phyloP scores from a whole-genome alignment of 2,329 filamentous ascomycete genomes.

The Neofusicoccum ribis region DNA sequence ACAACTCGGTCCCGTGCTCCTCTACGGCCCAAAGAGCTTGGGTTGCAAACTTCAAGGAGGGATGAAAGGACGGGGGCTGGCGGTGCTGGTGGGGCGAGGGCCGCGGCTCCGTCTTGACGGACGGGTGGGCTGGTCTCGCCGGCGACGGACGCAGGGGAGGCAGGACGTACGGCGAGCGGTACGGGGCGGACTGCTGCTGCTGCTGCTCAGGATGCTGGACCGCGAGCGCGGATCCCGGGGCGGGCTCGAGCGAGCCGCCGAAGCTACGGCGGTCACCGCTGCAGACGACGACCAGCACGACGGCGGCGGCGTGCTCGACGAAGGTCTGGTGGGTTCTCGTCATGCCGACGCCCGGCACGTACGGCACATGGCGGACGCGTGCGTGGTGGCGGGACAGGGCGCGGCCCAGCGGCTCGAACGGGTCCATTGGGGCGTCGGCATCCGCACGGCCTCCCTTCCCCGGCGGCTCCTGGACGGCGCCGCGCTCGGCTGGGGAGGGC shows the following conservation, averaged over 20 bases:
- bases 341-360: constrained; percentile 63
- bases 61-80: background rate
- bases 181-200: background rate
- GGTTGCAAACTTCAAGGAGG: background rate
- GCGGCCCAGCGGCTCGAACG: constrained; percentile 70
- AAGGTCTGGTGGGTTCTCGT: constrained; percentile 64
- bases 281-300: constrained; percentile 56
- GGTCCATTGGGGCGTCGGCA: constrained; percentile 53
- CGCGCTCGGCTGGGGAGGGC: constrained; percentile 23
- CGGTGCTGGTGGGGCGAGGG: background rate
- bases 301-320: constrained; percentile 58
- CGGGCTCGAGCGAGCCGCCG: background rate
- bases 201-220: background rate
- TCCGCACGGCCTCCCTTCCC: background rate
- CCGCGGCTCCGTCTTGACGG: background rate
- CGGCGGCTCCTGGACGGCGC: constrained; percentile 25
- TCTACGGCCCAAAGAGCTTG: background rate
- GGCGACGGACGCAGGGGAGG: background rate
- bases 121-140: background rate
- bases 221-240: background rate
- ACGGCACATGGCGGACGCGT: constrained; percentile 70
- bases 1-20: background rate
- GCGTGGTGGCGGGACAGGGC: constrained; percentile 61
- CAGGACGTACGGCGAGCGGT: background rate
- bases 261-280: background rate